Base-by-base conservation (phyloP, 176 grass and related monocot genomes). In the Oryza coarctata region DNA sequence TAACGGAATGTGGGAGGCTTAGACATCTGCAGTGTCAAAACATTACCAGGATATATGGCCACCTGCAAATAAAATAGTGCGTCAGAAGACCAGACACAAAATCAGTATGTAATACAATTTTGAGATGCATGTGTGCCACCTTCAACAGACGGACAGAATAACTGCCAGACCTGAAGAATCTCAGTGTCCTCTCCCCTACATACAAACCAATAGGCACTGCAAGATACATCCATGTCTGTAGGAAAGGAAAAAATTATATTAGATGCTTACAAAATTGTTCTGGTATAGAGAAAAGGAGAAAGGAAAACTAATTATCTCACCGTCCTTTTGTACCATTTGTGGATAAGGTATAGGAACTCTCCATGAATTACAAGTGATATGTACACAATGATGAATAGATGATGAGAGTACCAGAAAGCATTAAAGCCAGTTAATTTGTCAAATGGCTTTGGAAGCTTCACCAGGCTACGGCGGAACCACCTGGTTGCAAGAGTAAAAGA, bases 191-290 rank as follows among this genome's bases (percentile, higher is more conserved):
- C 77, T 99, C 97, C 58, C 91, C 97, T 40, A 83, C 89, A 75
- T 95, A 99, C 60, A 99, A 79, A 68, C 86, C 86, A 90, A 99
- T 76, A 33, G 97, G 97, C 47, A 92, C 87, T 12, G 91, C 78
- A 85, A 99, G 83, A 87, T 96, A 99, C 97, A 99, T 99, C 97
- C 97, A 99, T 74, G 97, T 96, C 97, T 99, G 89, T 57, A 64
- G n/a, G 28, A 76, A 76, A 82, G n/a, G 66, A 68, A 74, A 50
- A 30, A 66, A 36, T 22, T 60, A 60, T 65, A 76, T 65, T 85
- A 50, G 32, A 63, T 66, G 49, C 38, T 60, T 70, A 84, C 25
- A 41, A 26, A 55, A 35, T 25, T 76, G 52, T 63, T 36, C 32
- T 34, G 65, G 86, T 75, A 33, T 63, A 75, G 20, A 47, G 38